phyloP scores from a whole-genome alignment of 2,329 filamentous ascomycete species.

The Cladorrhinum sp. region DNA sequence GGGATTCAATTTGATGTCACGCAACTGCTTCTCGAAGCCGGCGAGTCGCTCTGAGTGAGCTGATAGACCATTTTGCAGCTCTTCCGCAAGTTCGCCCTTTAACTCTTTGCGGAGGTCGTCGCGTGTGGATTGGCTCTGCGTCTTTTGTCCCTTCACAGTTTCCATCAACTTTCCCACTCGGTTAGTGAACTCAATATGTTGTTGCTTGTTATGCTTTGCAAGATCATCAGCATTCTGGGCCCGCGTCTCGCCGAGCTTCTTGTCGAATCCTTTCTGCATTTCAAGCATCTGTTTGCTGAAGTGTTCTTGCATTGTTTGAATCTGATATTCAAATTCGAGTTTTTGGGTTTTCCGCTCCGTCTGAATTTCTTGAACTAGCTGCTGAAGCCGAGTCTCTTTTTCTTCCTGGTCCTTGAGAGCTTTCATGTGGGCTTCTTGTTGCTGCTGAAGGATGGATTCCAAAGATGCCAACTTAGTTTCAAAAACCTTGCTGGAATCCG shows the following conservation, averaged over 20 bases:
- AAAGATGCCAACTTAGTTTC: background rate
- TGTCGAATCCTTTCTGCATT: background rate
- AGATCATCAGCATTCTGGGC: slow-evolving; percentile 5
- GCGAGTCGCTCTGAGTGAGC: background rate
- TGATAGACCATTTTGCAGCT: background rate
- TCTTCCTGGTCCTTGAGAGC: slow-evolving; percentile 3
- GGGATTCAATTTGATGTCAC: background rate
- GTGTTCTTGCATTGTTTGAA: background rate
- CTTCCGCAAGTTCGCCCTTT: background rate
- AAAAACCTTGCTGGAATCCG: background rate
- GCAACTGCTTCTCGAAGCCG: background rate
- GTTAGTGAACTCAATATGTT: background rate
- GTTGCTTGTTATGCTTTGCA: background rate
- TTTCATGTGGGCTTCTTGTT: background rate
- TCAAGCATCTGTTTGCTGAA: background rate
- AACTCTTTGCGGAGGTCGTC: background rate
- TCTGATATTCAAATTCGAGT: background rate
- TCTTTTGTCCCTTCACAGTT: background rate
- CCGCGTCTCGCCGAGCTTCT: slow-evolving; percentile 3
- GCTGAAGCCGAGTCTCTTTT: background rate
- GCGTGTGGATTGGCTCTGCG: background rate
- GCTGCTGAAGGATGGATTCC: slow-evolving; percentile 2
- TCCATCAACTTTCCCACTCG: background rate
- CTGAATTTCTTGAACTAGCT: background rate
- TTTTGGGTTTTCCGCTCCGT: background rate